Conservation (phyloP, 2,329 filamentous ascomycete genomes). For the Monilinia vaccinii-corymbosi region DNA sequence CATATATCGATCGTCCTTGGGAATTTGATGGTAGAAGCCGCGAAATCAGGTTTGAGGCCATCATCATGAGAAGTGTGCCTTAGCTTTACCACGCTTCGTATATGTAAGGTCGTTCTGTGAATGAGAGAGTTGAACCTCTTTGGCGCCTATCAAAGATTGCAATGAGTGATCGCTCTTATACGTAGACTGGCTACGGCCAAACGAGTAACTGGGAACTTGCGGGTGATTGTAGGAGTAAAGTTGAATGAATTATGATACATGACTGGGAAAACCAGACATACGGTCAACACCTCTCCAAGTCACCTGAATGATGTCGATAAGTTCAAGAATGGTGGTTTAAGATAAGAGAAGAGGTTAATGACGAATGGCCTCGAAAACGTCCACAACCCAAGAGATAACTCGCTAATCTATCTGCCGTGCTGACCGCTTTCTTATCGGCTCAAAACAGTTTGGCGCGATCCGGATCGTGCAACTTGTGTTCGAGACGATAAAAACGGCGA, state of each 20-base stretch:
- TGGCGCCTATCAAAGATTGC: not conserved
- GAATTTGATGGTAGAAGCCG: slow-evolving; percentile 27
- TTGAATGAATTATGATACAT: not conserved
- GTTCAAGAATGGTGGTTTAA: not conserved
- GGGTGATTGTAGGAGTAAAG: not conserved
- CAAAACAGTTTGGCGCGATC: not conserved
- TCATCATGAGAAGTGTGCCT: slow-evolving; percentile 18
- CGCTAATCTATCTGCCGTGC: not conserved
- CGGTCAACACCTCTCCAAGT: not conserved
- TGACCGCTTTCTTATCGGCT: slow-evolving; percentile 10
- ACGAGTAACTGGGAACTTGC: slow-evolving; percentile 15
- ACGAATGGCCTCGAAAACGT: not conserved
- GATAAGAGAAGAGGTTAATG: slow-evolving; percentile 4
- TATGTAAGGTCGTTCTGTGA: not conserved
- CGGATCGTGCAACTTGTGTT: not conserved
- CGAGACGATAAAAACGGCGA: not conserved
- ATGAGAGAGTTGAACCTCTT: not conserved
- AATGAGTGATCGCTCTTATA: slow-evolving; percentile 16
- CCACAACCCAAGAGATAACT: not conserved
- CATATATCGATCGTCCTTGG: slow-evolving; percentile 29
- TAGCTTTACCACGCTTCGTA: not conserved
- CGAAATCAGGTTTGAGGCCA: slow-evolving; percentile 29
- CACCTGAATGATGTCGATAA: slow-evolving; percentile 2
- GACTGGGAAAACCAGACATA: not conserved
- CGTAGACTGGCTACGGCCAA: slow-evolving; percentile 12